Percentiles rank a stretch among this genome's conserved stretches.
Conservation (phyloP, 768 basidiomycete genomes). For the Suillus variegatus region DNA sequence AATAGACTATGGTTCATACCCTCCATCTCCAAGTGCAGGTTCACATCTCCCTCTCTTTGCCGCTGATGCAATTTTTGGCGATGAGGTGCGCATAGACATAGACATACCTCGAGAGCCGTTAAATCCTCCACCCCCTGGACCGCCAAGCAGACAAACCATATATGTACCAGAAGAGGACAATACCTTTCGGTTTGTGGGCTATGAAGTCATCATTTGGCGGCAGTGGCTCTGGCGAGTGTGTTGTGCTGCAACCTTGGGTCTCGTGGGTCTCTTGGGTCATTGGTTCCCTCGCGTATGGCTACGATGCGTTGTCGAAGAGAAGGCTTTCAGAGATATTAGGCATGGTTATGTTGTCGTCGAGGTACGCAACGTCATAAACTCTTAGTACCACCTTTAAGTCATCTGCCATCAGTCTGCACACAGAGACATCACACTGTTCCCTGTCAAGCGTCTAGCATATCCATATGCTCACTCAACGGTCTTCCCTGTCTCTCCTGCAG, state of each 20-base stretch:
- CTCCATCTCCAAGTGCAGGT: constrained; percentile 54
- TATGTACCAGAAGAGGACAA: constrained; percentile 89
- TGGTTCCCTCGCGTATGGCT: constrained; percentile 96
- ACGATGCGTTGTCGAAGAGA: constrained; percentile 80
- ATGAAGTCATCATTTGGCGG: constrained; percentile 65
- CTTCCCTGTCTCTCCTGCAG: constrained; percentile 51
- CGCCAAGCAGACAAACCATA: constrained; percentile 84
- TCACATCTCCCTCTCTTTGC: constrained; percentile 67
- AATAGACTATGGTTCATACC: constrained; percentile 71
- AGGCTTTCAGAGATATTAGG: constrained; percentile 70
- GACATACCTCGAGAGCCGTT: constrained; percentile 61
- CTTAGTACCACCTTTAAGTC: background rate
- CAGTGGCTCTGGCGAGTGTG: constrained; percentile 68
- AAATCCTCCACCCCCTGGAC: constrained; percentile 76
- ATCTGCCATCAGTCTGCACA: constrained; percentile 64
- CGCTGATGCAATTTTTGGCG: constrained; percentile 80
- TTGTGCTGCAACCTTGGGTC: constrained; percentile 69
- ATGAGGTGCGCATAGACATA: constrained; percentile 82
- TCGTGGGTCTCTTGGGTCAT: constrained; percentile 79
- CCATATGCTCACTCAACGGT: constrained; percentile 80
- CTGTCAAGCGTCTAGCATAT: constrained; percentile 66
- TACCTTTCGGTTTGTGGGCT: constrained; percentile 85
- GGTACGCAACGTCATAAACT: constrained; percentile 48
- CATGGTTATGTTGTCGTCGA: constrained; percentile 87
- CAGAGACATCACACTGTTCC: constrained; percentile 79